Conservation (phyloP, 176 grass and related monocot genomes). For the Raddia guianensis region DNA sequence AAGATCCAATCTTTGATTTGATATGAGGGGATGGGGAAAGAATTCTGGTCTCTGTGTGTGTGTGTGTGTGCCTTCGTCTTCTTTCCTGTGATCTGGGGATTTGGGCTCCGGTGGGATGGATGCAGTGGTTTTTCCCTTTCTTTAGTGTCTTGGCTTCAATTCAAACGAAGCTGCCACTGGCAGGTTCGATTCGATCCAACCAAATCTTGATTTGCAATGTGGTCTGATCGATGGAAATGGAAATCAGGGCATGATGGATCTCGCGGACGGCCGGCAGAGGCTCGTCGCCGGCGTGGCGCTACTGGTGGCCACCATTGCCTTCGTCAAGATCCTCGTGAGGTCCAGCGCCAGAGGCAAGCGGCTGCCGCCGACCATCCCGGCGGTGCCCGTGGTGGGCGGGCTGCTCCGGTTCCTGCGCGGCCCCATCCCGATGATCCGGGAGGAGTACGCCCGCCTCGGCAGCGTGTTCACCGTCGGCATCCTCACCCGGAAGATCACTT, state of each 20-base stretch:
- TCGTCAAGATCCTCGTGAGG: slow-evolving; percentile 56
- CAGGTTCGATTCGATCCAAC: not conserved
- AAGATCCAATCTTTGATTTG: not conserved
- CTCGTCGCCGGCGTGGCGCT: slow-evolving; percentile 55
- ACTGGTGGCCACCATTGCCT: slow-evolving; percentile 53
- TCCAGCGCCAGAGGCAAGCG: slow-evolving; percentile 34
- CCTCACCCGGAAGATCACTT: slow-evolving; percentile 68
- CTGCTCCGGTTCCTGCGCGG: slow-evolving; percentile 75
- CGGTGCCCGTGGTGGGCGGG: slow-evolving; percentile 63
- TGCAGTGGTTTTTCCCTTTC: no score
- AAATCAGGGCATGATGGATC: slow-evolving; percentile 59
- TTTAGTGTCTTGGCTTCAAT: not conserved
- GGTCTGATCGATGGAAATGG: slow-evolving; percentile 16
- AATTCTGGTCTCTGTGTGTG: no score
- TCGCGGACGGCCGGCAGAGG: slow-evolving; percentile 41
- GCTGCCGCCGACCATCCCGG: slow-evolving; percentile 68
- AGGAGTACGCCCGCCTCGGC: slow-evolving; percentile 79
- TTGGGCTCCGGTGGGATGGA: not conserved
- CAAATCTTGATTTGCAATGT: not conserved
- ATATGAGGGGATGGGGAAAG: no score
- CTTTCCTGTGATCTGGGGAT: not conserved
- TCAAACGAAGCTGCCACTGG: not conserved
- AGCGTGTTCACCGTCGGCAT: slow-evolving; percentile 79
- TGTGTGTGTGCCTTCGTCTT: not conserved
- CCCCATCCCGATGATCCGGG: slow-evolving; percentile 77